Base-by-base conservation (phyloP, 2,329 filamentous ascomycete species). In the Chaetoscypha palmicola region DNA sequence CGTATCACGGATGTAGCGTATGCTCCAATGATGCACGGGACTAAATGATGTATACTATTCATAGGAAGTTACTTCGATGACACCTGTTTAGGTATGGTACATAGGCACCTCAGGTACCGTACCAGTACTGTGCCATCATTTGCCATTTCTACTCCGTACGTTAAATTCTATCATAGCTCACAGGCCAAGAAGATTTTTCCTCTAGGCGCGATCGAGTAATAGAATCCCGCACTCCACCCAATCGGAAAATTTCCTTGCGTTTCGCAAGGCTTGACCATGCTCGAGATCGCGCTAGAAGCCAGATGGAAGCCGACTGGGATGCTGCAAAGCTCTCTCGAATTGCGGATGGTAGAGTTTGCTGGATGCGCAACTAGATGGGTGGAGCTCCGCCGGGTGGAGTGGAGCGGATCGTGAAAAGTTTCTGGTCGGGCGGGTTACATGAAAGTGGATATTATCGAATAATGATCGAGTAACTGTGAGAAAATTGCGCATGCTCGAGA, bases 361-460 rank as follows among this genome's bases (percentile, higher is more conserved):
- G n/a, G n/a, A n/a, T n/a, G n/a, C n/a, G n/a, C n/a, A n/a, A n/a
- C n/a, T n/a, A n/a, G n/a, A n/a, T n/a, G n/a, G n/a, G n/a, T n/a
- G n/a, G n/a, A n/a, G n/a, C n/a, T n/a, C n/a, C n/a, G n/a, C n/a
- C n/a, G n/a, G n/a, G n/a, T n/a, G n/a, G n/a, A n/a, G 22, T n/a
- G 14, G 24, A 19, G 21, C 23, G 32, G 23, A 21, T 11, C 11
- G 12, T 14, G 12, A 22, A 22, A 28, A 22, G 21, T 26, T 7
- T 38, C 16, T 11, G 16, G 3, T 5, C 20, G 12, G 26, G 28
- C 17, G 10, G 12, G 28, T 23, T 17, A 17, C 17, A 12, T 31
- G 12, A 21, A 38, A 22, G 47, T 54, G 52, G 52, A 52, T 54
- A 42, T 47, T 30, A 30, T 54, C 47, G 52, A 54, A 43, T 54